Evolutionary conservation across 208 protist genomes (phyloP).

Genomic region (Acanthamoeba castellanii): DNA sequence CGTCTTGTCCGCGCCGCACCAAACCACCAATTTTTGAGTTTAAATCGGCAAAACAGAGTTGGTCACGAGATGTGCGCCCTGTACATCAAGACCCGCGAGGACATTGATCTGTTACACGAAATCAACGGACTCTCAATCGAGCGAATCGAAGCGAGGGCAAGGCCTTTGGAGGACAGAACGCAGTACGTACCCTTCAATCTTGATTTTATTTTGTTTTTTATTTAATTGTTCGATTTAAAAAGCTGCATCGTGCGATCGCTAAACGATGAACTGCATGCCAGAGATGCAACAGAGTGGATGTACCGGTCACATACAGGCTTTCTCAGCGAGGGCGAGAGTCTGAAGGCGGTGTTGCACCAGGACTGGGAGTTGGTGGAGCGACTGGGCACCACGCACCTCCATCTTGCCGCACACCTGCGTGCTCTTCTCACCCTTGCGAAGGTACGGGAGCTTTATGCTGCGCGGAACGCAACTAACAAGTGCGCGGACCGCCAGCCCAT

Average conservation of each 20-base stretch:
- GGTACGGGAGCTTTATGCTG: not conserved
- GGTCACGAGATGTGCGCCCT: too few relatives aligned
- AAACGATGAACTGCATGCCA: not conserved
- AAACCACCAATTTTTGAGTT: too few relatives aligned
- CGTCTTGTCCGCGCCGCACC: too few relatives aligned
- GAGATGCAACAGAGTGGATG: constrained; percentile 15
- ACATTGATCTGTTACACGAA: not conserved
- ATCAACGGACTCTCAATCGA: constrained; percentile 27
- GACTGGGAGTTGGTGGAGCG: constrained; percentile 11
- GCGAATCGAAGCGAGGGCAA: constrained; percentile 6
- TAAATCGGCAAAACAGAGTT: too few relatives aligned
- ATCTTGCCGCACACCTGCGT: constrained; percentile 6
- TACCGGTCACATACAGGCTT: constrained; percentile 51
- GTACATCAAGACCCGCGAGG: not conserved
- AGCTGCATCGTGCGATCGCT: not conserved
- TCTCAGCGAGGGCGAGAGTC: constrained; percentile 11
- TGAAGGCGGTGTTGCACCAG: not conserved
- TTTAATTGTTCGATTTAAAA: not conserved
- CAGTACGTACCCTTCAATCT: not conserved
- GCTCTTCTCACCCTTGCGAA: constrained; percentile 1
- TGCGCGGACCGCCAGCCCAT: not conserved
- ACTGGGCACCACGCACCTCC: constrained; percentile 4
- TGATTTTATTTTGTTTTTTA: not conserved
- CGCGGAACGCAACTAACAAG: not conserved
- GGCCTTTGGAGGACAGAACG: constrained; percentile 48